A percentile compares a stretch with the other conserved stretches of the same genome.
Conservation (phyloP, 805 yeast species). For the Wickerhamiella australiensis region DNA sequence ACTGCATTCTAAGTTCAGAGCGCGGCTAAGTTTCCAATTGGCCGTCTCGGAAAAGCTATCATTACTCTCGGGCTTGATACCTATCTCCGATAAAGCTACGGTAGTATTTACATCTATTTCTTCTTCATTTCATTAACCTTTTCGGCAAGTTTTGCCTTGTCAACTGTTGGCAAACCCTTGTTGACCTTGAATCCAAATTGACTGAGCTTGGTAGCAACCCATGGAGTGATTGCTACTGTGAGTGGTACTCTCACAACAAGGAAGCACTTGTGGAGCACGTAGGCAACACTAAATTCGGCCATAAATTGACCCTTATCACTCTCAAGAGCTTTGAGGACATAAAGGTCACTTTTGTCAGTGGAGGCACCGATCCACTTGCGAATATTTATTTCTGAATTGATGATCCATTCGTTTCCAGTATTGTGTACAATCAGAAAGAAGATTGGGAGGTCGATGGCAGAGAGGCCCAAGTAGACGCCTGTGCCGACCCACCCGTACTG, state of each 20-base stretch:
- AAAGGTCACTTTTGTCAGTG: conserved; percentile 25
- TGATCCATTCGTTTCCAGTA: conserved; percentile 72
- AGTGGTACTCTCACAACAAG: conserved; percentile 75
- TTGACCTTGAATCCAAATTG: conserved; percentile 75
- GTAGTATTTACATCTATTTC: conserved; percentile 12
- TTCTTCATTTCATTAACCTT: conserved; percentile 7
- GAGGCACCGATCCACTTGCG: conserved; percentile 56
- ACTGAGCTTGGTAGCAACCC: conserved; percentile 51
- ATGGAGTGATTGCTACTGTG: conserved; percentile 86
- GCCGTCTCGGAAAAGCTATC: too few relatives aligned
- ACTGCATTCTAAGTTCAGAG: too few relatives aligned
- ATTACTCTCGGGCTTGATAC: too few relatives aligned
- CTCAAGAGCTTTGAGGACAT: conserved; percentile 19
- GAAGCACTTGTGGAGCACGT: conserved; percentile 82
- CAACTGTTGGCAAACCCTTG: conserved; percentile 21
- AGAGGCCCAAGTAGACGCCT: conserved; percentile 68
- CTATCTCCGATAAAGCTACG: too few relatives aligned
- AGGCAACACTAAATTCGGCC: conserved; percentile 83
- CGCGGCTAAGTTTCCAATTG: too few relatives aligned
- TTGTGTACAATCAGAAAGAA: conserved; percentile 77
- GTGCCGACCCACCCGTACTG: conserved; percentile 88
- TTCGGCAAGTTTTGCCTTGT: conserved; percentile 17
- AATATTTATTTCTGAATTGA: conserved; percentile 47
- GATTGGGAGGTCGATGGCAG: conserved; percentile 66
- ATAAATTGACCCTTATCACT: conserved; percentile 37